A percentile compares a stretch with the other conserved stretches of the same genome.
phyloP scores from a whole-genome alignment of 768 basidiomycete species.

The Termitomyces titanicus region DNA sequence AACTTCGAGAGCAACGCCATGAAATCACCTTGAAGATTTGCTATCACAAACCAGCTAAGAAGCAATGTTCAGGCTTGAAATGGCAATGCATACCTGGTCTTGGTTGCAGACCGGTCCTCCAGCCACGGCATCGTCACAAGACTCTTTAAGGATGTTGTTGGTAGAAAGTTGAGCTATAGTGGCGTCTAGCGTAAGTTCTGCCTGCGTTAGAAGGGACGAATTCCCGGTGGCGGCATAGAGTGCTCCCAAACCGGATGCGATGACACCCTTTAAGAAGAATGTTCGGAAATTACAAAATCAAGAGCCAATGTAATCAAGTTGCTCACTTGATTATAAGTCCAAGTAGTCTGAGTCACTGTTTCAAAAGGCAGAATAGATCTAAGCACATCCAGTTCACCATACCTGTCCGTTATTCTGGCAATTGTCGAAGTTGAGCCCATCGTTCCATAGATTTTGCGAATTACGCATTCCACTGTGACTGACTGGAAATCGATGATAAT shows the following conservation, averaged over 20 bases:
- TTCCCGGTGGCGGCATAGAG: constrained; percentile 39
- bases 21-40: constrained; percentile 41
- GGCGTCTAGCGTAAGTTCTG: constrained; percentile 51
- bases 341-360: constrained; percentile 36
- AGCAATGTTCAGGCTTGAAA: background rate
- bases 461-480: constrained; percentile 42
- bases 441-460: constrained; percentile 41
- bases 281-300: background rate
- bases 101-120: constrained; percentile 39
- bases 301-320: background rate
- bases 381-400: background rate
- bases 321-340: constrained; percentile 56
- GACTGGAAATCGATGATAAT: constrained; percentile 23
- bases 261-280: constrained; percentile 37
- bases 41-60: constrained; percentile 14
- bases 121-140: constrained; percentile 43
- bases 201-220: constrained; percentile 36
- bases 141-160: constrained; percentile 43
- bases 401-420: constrained; percentile 45
- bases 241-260: constrained; percentile 49
- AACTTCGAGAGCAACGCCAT: background rate
- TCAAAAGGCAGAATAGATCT: background rate
- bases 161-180: constrained; percentile 38
- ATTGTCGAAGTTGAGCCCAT: constrained; percentile 32
- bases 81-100: constrained; percentile 33